Evolutionary conservation across 2,329 filamentous ascomycete genomes (phyloP), one percentile per base, ranked within the genome.

Genomic region (Fusarium sp.): DNA sequence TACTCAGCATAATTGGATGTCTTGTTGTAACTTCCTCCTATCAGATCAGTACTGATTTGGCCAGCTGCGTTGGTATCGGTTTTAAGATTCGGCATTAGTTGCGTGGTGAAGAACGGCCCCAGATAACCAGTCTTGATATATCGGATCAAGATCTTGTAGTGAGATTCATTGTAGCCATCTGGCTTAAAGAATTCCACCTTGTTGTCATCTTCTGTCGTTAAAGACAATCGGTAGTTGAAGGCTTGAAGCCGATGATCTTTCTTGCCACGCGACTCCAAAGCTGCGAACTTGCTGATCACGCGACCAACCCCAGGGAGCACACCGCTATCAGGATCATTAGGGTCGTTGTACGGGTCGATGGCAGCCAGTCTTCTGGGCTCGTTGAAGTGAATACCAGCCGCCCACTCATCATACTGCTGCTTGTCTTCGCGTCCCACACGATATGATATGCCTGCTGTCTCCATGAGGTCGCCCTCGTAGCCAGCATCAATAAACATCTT

Each of bases 401-500:
- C 73, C 0, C 39, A 75, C 51, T 75, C 73, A 4, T 70, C 18
- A 8, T 64, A 73, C 3, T 75, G 72, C 18, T 61, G 17, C 26
- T 69, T 58, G 10, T 62, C 57, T 26, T 75, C 73, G 5, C 73
- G 73, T 3, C 73, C 73, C 0, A 69, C 63, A 4, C 73, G 70
- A 20, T 75, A 65, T 1, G 73, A 63, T 22, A 75, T 65, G 4
- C 66, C 73, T 10, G 73, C 73, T 9, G 73, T 64, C 15, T 62
- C 73, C 73, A 75, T 75, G 8, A 75, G 41, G 11, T 75, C 73
- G 8, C 73, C 73, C 8, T 75, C 73, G 14, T 75, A 75, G 2
- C 73, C 63, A 10, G 73, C 73, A 15, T 75, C 73, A 5, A 75
- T 75, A 2, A 75, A 75, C 57, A 75, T 72, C 15, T 72, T 75